Percentiles rank a stretch among this genome's conserved stretches.
Evolutionary conservation across 1,284 basidiomycete genomes (phyloP).

Genomic region (Blastosporella zonata): DNA sequence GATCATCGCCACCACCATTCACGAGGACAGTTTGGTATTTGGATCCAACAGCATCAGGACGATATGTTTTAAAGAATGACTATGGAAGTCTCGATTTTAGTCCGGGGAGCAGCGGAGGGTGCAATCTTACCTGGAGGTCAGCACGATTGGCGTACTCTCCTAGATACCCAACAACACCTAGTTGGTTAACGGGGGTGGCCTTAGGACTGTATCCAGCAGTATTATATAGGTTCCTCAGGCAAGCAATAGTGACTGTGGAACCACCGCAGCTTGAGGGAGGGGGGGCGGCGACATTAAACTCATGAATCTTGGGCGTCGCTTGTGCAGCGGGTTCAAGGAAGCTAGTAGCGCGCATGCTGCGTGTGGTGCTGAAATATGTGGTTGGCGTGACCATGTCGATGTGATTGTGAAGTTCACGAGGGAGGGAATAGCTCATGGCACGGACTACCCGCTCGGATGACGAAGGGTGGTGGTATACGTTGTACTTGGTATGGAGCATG

Average conservation of each 20-base stretch:
- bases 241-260: constrained; percentile 56
- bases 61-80: constrained; percentile 53
- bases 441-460: constrained; percentile 49
- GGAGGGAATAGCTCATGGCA: constrained; percentile 54
- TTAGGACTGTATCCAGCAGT: constrained; percentile 48
- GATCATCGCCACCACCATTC: constrained; percentile 60
- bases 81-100: constrained; percentile 21
- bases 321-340: constrained; percentile 37
- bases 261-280: constrained; percentile 45
- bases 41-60: constrained; percentile 49
- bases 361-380: constrained; percentile 58
- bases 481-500: constrained; percentile 54
- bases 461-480: constrained; percentile 46
- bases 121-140: constrained; percentile 42
- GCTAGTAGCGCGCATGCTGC: constrained; percentile 44
- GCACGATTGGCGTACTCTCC: constrained; percentile 52
- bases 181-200: constrained; percentile 43
- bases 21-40: constrained; percentile 52
- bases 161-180: constrained; percentile 61
- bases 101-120: background rate
- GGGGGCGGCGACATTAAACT: constrained; percentile 36
- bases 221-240: constrained; percentile 59
- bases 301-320: constrained; percentile 24
- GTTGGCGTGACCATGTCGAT: constrained; percentile 56
- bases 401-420: constrained; percentile 46